phyloP scores from a whole-genome alignment of 371 early-diverging fungal species.

The Circinella umbellata region DNA sequence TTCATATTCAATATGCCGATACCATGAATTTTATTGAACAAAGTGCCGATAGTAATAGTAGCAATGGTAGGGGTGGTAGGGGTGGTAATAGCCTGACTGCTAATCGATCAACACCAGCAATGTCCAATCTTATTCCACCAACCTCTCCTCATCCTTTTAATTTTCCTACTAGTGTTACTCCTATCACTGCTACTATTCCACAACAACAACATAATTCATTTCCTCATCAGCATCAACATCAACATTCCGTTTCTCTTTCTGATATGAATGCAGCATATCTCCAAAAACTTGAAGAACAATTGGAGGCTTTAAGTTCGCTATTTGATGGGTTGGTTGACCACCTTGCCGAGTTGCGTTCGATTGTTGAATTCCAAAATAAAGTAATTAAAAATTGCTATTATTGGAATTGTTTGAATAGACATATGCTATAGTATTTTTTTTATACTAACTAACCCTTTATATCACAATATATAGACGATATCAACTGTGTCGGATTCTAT shows the following conservation, averaged over 20 bases:
- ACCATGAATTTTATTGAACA: neutral
- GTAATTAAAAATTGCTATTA: neutral
- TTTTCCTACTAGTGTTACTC: neutral
- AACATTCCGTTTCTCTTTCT: neutral
- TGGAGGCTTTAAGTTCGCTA: neutral
- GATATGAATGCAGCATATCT: neutral
- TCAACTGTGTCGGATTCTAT: too few species aligned
- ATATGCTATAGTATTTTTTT: too few species aligned
- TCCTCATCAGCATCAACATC: neutral
- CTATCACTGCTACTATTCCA: neutral
- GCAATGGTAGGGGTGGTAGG: too few species aligned
- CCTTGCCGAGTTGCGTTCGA: neutral
- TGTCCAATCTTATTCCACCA: too few species aligned
- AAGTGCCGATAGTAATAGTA: neutral
- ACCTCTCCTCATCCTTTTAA: neutral
- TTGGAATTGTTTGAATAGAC: too few species aligned
- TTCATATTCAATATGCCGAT: constrained; percentile 1
- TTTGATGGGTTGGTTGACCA: neutral
- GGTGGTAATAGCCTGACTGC: too few species aligned
- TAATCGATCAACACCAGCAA: too few species aligned
- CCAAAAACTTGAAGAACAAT: neutral
- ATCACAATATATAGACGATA: too few species aligned
- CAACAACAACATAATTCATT: neutral
- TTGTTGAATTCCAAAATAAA: neutral
- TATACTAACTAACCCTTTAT: too few species aligned